Evolutionary conservation across 306 rosid species (phyloP).

Genomic region (Styphnolobium japonicum): DNA sequence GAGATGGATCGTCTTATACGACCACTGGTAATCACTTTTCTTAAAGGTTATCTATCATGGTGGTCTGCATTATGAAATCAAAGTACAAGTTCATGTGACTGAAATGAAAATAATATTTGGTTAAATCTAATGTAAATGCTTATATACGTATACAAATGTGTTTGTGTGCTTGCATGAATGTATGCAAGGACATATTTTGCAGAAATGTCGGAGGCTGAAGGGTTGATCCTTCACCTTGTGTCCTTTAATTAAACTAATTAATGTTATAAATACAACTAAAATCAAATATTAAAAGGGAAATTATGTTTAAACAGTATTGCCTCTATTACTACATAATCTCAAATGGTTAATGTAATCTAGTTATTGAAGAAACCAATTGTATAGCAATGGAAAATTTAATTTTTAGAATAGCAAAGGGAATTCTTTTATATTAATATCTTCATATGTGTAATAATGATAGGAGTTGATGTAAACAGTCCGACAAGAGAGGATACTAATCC

Average conservation of each 20-base stretch:
- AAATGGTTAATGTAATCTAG: background rate
- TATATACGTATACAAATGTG: background rate
- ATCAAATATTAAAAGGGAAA: background rate
- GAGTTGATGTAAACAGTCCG: background rate
- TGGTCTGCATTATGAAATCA: conserved; percentile 8
- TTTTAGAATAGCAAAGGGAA: background rate
- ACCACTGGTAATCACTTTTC: conserved; percentile 62
- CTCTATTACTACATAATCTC: background rate
- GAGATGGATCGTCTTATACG: conserved; percentile 91
- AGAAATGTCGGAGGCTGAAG: background rate
- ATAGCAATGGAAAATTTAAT: background rate
- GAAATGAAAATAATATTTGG: background rate
- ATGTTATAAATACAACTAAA: background rate
- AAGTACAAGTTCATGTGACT: conserved; percentile 3
- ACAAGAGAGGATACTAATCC: background rate
- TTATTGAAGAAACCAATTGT: background rate
- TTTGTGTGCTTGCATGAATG: background rate
- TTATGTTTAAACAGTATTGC: background rate
- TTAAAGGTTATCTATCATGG: background rate
- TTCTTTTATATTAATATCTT: background rate
- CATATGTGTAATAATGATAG: background rate
- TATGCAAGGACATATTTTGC: background rate
- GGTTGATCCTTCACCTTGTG: background rate
- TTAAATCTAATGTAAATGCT: background rate
- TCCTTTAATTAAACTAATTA: conserved; percentile 12